Evolutionary conservation across 2,329 filamentous ascomycete species (phyloP), one percentile per base, ranked within the genome.

Genomic region (Grosmannia huntii): DNA sequence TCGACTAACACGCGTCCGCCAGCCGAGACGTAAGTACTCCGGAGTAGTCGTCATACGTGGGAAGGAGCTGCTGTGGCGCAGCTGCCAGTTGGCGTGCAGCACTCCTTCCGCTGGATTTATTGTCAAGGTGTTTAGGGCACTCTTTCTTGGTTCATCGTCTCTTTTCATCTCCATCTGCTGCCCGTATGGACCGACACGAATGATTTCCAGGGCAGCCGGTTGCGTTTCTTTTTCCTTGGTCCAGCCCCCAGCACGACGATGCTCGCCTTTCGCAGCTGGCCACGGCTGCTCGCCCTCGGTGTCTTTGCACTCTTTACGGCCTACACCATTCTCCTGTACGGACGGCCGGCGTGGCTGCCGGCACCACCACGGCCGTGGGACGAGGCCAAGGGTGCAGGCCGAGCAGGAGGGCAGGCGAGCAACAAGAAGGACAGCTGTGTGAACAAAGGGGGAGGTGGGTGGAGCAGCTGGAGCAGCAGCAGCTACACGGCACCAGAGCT

Each of bases 301-400:
- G 31, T 46, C 41, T n/a, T 54, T 6, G 14, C 23, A 31, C 27
- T 58, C 31, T 44, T 60, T 23, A 27, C 51, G 33, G 5, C 51
- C 50, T 61, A 61, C 38, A 55, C 55, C 12, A n/a, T 53, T 4
- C 50, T 61, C 12, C 54, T 58, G 23, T 60, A 60, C 48, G 36
- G 56, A 21, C 58, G 52, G 2, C 54, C 58, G 4, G 2, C 53
- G 3, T 58, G 56, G 59, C 46, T 55, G 52, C 55, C 55, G 9
- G 19, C 55, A 6, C 52, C 53, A 12, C 53, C 53, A 5, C 25
- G 27, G 28, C 38, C 55, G 6, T 59, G 54, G 49, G 46, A 52
- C 49, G 23, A 12, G 31, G 31, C 6, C 52, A 25, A 25, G 28
- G 14, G n/a, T 19, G 51, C n/a, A 23, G 50, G 50, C 14, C 27